Evolutionary conservation across 305 asterid species (phyloP).

Genomic region (Fraxinus floribunda): DNA sequence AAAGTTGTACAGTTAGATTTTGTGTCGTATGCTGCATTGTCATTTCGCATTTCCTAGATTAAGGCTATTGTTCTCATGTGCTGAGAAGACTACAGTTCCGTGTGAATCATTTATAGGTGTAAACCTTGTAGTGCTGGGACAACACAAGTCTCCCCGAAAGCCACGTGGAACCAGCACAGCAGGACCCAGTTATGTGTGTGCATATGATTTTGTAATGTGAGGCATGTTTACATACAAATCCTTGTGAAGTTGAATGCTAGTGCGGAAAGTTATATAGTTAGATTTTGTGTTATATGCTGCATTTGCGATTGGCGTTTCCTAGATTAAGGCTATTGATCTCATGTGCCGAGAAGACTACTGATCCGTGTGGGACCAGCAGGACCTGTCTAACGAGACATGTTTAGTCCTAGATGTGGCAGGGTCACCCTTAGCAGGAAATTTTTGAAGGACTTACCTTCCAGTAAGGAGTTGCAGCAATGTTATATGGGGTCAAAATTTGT

Average conservation of each 20-base stretch:
- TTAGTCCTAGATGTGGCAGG: background rate
- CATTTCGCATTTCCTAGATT: background rate
- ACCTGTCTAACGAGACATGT: background rate
- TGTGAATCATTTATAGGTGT: background rate
- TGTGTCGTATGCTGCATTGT: background rate
- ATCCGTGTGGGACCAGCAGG: background rate
- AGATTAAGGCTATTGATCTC: too few species aligned
- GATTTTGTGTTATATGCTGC: background rate
- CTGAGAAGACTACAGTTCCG: background rate
- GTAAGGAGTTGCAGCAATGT: background rate
- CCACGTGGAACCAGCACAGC: background rate
- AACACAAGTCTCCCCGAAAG: background rate
- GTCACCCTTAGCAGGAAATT: background rate
- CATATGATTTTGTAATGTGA: constrained; percentile 23
- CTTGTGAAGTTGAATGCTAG: background rate
- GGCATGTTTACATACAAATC: background rate
- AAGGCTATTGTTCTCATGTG: background rate
- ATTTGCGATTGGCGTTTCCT: background rate
- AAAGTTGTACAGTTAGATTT: background rate
- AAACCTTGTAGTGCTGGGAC: background rate
- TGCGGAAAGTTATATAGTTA: background rate
- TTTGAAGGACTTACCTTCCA: background rate
- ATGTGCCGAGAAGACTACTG: too few species aligned
- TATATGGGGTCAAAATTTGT: background rate
- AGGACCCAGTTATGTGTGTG: constrained; percentile 25